phyloP scores from a whole-genome alignment of 2,329 filamentous ascomycete species.

The Fusarium stilboides region DNA sequence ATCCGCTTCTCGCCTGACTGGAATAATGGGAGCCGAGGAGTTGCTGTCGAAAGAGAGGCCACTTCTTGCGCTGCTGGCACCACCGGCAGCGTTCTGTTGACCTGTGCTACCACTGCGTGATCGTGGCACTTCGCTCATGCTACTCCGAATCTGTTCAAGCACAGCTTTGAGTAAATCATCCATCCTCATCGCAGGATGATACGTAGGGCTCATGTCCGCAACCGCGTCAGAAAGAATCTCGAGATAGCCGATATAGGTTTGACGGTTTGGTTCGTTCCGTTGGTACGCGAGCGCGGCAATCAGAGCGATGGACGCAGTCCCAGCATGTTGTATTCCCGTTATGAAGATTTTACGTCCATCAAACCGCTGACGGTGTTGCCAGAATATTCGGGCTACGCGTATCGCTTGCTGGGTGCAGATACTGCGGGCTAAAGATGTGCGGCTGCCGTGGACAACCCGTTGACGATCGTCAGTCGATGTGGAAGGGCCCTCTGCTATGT shows the following conservation, averaged over 20 bases:
- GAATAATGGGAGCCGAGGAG: conserved; percentile 46
- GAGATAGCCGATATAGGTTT: conserved; percentile 63
- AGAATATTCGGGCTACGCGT: conserved; percentile 67
- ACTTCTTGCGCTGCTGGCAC: conserved; percentile 15
- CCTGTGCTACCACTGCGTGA: conserved; percentile 43
- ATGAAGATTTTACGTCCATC: conserved; percentile 66
- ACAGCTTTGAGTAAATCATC: conserved; percentile 67
- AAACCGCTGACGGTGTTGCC: conserved; percentile 68
- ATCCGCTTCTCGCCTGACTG: conserved; percentile 53
- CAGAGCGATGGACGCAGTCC: conserved; percentile 68
- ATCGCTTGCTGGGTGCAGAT: conserved; percentile 71
- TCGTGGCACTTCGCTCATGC: conserved; percentile 45
- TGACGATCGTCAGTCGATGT: conserved; percentile 53
- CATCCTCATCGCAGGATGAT: conserved; percentile 69
- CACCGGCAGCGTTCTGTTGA: conserved; percentile 12
- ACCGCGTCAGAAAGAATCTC: conserved; percentile 67
- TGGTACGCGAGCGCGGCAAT: conserved; percentile 64
- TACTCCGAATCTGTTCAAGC: conserved; percentile 62
- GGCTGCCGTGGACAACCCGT: conserved; percentile 58
- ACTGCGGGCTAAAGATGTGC: conserved; percentile 63
- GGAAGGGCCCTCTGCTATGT: conserved; percentile 40
- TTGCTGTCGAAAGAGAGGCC: conserved; percentile 38
- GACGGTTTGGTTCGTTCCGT: conserved; percentile 55
- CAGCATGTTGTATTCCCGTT: conserved; percentile 67
- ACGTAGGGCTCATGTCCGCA: conserved; percentile 67